Evolutionary conservation across 768 basidiomycete species (phyloP).

Genomic region (Scleroderma bovista): DNA sequence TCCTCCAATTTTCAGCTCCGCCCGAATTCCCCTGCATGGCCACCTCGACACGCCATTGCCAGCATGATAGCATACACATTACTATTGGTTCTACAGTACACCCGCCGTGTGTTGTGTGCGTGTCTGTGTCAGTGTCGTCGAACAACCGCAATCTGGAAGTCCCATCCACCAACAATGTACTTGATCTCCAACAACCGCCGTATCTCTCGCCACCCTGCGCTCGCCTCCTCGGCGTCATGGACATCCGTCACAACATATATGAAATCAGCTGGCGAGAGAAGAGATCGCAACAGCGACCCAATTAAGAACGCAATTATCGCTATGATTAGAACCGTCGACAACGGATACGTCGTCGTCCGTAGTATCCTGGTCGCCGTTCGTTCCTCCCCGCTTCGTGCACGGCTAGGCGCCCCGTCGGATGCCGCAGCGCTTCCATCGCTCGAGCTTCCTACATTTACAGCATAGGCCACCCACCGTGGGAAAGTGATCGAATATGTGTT

Average conservation of each 20-base stretch:
- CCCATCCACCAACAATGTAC: slow-evolving; percentile 79
- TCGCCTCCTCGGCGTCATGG: slow-evolving; percentile 46
- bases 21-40: neutral
- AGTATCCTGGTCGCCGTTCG: slow-evolving; percentile 12
- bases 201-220: slow-evolving; percentile 78
- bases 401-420: slow-evolving; percentile 3
- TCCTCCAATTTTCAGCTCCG: slow-evolving; percentile 1
- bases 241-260: slow-evolving; percentile 68
- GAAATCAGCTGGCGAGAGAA: slow-evolving; percentile 89
- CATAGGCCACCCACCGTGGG: slow-evolving; percentile 41
- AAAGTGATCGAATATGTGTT: slow-evolving; percentile 56
- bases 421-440: no score
- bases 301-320: slow-evolving; percentile 87
- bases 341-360: slow-evolving; percentile 28
- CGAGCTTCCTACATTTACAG: no score
- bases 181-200: slow-evolving; percentile 76
- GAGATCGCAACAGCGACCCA: slow-evolving; percentile 83
- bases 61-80: neutral
- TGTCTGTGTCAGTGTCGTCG: slow-evolving; percentile 47
- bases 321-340: slow-evolving; percentile 62
- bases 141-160: slow-evolving; percentile 82
- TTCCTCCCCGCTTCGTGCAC: slow-evolving; percentile 32
- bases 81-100: neutral
- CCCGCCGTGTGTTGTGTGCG: neutral
- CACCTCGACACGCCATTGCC: neutral